These are phyloP conservation scores for Dichotomocladium elegans DNA, from an alignment of 371 early-diverging fungal species.

Conservation along the genomic window DNA sequence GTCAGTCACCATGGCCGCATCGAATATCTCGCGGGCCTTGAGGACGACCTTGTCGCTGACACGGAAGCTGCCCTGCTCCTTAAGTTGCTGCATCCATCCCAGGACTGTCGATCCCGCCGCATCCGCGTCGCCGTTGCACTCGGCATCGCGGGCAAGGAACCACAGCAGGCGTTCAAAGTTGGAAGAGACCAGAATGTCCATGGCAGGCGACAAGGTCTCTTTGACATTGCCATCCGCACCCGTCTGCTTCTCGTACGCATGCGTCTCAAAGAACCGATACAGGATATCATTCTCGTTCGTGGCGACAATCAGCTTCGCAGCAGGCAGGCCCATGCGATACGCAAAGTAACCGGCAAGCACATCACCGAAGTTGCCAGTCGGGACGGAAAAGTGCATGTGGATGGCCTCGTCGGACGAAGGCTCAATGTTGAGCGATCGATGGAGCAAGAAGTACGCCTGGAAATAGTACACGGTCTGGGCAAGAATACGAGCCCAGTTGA, in stretches of 20 bases:
- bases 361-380: conserved; percentile 99
- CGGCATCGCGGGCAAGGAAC: conserved; percentile 75
- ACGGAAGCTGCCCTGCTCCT: conserved; percentile 66
- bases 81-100: conserved; percentile 81
- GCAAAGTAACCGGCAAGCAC: conserved; percentile 95
- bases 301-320: conserved; percentile 77
- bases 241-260: conserved; percentile 73
- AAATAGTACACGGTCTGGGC: conserved; percentile 96
- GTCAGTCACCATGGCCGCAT: conserved; percentile 75
- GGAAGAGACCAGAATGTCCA: conserved; percentile 94
- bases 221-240: conserved; percentile 61
- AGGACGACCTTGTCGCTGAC: conserved; percentile 61
- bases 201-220: conserved; percentile 91
- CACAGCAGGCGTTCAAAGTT: conserved; percentile 97
- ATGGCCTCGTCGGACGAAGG: conserved; percentile 46
- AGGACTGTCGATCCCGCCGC: conserved; percentile 59
- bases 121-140: conserved; percentile 20
- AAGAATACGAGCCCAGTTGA: conserved; percentile 97
- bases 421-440: conserved; percentile 53
- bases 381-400: conserved; percentile 81
- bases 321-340: conserved; percentile 87
- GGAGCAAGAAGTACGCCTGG: conserved; percentile 79
- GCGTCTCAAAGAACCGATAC: conserved; percentile 88
- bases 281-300: conserved; percentile 97
- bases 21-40: conserved; percentile 71